Percentiles rank a stretch among this genome's conserved stretches.
phyloP scores from a whole-genome alignment of 2,329 filamentous ascomycete genomes.

The Cadophora gregata region DNA sequence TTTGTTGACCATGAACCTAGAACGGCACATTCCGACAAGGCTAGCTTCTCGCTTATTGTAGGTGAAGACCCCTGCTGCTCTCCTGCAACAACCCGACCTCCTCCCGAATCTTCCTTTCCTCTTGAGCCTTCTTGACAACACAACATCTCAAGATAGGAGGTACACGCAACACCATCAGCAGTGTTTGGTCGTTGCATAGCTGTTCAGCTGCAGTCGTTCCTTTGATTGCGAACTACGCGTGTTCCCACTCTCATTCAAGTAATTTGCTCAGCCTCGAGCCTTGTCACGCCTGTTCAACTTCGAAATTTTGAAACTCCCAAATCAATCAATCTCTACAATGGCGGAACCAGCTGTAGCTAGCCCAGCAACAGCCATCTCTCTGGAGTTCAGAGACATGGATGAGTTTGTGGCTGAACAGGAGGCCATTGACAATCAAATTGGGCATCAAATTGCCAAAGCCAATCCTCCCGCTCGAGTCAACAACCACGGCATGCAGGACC shows the following conservation, averaged over 20 bases:
- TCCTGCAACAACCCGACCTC: neutral
- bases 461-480: slow-evolving; percentile 14
- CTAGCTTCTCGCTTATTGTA: neutral
- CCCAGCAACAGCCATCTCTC: neutral
- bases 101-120: neutral
- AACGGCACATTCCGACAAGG: neutral
- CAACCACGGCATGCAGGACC: slow-evolving; percentile 27
- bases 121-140: neutral
- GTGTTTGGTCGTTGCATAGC: neutral
- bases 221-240: neutral
- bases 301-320: neutral
- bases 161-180: neutral
- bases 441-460: neutral
- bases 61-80: neutral
- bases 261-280: no score
- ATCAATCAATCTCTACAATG: neutral
- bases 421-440: neutral
- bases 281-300: neutral
- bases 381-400: slow-evolving; percentile 15
- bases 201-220: neutral
- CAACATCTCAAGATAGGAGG: neutral
- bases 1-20: neutral
- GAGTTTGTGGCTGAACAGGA: neutral
- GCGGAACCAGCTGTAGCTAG: neutral
- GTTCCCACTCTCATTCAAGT: neutral